These are phyloP conservation scores for Lecanosticta acicola DNA, from an alignment of 2,329 filamentous ascomycete species.

Conservation along the genomic window DNA sequence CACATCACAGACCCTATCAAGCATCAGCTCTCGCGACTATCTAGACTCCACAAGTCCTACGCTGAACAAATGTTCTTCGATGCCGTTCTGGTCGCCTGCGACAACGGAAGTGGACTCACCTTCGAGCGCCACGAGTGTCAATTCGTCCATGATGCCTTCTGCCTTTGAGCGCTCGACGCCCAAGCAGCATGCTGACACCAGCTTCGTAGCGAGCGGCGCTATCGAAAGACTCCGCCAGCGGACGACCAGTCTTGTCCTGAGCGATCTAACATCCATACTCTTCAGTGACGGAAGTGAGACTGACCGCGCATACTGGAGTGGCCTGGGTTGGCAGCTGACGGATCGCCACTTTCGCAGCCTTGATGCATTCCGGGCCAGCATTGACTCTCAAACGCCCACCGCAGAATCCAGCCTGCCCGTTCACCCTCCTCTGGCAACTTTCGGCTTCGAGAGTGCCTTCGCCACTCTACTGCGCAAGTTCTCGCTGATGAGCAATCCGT, in stretches of 20 bases:
- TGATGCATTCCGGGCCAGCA: constrained; percentile 9
- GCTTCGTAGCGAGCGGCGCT: constrained; percentile 48
- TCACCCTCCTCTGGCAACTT: constrained; percentile 12
- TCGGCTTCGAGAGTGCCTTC: constrained; percentile 68
- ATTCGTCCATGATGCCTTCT: constrained; percentile 31
- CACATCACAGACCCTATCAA: constrained; percentile 27
- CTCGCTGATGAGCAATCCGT: constrained; percentile 81
- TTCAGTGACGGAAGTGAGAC: constrained; percentile 90
- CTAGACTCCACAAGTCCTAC: constrained; percentile 64
- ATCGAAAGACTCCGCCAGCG: constrained; percentile 48
- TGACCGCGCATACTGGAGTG: constrained; percentile 72
- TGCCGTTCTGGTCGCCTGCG: constrained; percentile 87
- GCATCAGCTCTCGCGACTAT: constrained; percentile 52
- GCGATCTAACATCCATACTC: constrained; percentile 80
- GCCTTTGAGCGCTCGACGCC: constrained; percentile 8
- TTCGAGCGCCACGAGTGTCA: constrained; percentile 55
- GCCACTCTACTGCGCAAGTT: constrained; percentile 76
- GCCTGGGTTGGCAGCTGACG: constrained; percentile 44
- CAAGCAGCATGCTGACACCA: constrained; percentile 1
- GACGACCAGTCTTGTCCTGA: constrained; percentile 76
- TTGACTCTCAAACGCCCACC: constrained; percentile 17
- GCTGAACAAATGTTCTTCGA: constrained; percentile 66
- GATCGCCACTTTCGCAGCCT: constrained; percentile 20
- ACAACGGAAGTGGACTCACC: constrained; percentile 62
- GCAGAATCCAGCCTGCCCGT: constrained; percentile 2